Evolutionary conservation across 257 asterid species (phyloP), one percentile per base, ranked within the genome.

Genomic region (Lavandula angustifolia): DNA sequence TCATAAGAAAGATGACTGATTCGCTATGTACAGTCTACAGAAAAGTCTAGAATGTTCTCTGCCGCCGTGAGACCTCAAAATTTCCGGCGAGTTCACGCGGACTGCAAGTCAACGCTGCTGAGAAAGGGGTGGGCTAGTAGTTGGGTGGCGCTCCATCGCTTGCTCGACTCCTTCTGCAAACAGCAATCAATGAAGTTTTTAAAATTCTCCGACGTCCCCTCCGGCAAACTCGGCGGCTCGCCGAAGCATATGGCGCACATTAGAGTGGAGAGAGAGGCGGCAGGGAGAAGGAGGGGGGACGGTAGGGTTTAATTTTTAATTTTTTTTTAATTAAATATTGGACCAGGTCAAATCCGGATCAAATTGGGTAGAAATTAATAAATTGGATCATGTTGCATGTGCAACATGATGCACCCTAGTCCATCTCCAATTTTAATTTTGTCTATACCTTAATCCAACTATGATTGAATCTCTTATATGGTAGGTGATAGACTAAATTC

Each of bases 171-270:
- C 82, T 92, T 92, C 78, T 86, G 95, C 71, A 92, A 75, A 52
- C 98, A 92, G 76, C 95, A 82, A 41, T 72, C 86, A 1, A 92
- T 75, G 10, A 92, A 92, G 62, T 80, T 78, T 72, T 80, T 82
- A 40, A 92, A 92, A 18, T 78, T 73, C 3, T 73, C 80, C 62
- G 96, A 85, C 6, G 81, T 69, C 1, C 69, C 50, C 35, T 82
- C 92, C 40, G 98, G 96, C 83, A 85, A 71, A 41, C 75, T 52
- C n/a, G 96, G 98, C 12, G 95, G 95, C 59, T 92, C 96, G 0
- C 96, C 96, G 71, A 88, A 87, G 80, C 98, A 92, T 48, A 92
- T 88, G 31, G 95, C 94, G 68, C 98, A 92, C 98, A 92, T 88
- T 9, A 92, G 80, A 6, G 98, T 87, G n/a, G n/a, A n/a, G n/a